phyloP scores from a whole-genome alignment of 352 stramenopile genomes.

The Pythium folliculosum region DNA sequence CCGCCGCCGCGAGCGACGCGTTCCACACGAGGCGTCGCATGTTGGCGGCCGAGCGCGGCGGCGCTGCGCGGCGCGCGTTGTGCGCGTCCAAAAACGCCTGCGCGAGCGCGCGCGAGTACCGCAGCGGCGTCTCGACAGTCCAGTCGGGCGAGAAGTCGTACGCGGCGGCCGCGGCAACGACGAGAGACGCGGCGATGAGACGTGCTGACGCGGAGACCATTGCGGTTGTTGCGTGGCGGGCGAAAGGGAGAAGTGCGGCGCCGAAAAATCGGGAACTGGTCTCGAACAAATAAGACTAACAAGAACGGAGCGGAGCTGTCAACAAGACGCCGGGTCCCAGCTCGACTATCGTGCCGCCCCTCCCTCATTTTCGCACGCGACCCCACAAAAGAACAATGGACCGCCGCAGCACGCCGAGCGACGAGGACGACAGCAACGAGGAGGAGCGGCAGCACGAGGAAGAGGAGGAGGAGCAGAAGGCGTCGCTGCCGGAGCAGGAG shows the following conservation, averaged over 20 bases:
- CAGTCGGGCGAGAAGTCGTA: conserved; percentile 25
- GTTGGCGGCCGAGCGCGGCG: conserved; percentile 19
- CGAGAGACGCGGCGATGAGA: background rate
- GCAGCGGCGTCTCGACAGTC: conserved; percentile 27
- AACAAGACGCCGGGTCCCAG: too few relatives aligned
- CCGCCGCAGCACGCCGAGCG: background rate
- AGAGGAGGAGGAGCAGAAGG: conserved; percentile 12
- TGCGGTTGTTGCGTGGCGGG: too few relatives aligned
- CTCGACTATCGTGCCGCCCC: too few relatives aligned
- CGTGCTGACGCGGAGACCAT: too few relatives aligned
- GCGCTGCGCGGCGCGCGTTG: conserved; percentile 19
- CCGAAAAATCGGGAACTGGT: too few relatives aligned
- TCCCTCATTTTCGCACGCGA: too few relatives aligned
- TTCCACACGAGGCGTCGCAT: conserved; percentile 30
- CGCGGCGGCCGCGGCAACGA: background rate
- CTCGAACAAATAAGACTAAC: too few relatives aligned
- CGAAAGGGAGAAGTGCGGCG: too few relatives aligned
- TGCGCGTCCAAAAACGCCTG: conserved; percentile 28
- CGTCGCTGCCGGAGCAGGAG: background rate
- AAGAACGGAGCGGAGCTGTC: too few relatives aligned
- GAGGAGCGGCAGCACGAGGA: background rate
- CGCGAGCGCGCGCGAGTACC: conserved; percentile 18
- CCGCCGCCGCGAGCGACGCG: conserved; percentile 12
- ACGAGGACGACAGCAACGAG: background rate
- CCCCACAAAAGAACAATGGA: background rate